Evolutionary conservation across 2,329 filamentous ascomycete species (phyloP).

Genomic region (Diplodia scrobiculata): DNA sequence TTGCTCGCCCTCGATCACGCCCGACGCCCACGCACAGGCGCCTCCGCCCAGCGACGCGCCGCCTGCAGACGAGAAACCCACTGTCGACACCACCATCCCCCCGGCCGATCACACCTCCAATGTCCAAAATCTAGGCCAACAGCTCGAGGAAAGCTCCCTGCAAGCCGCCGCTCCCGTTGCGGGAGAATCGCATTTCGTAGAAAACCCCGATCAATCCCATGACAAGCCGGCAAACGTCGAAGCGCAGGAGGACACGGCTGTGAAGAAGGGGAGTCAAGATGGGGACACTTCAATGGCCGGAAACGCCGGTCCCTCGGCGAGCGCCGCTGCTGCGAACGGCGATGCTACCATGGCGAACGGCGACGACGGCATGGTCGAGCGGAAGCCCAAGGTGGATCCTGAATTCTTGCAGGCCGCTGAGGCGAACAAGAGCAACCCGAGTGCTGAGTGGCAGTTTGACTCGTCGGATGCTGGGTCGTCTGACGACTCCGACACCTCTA

Average conservation of each 20-base stretch:
- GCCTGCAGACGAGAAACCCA: background rate
- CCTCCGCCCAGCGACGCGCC: slow-evolving; percentile 5
- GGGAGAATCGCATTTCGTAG: slow-evolving; percentile 33
- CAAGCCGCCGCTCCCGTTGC: slow-evolving; percentile 40
- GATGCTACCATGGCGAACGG: slow-evolving; percentile 8
- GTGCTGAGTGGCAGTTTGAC: slow-evolving; percentile 79
- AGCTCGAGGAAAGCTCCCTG: slow-evolving; percentile 41
- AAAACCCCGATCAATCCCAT: background rate
- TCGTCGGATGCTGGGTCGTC: slow-evolving; percentile 64
- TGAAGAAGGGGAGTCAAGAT: background rate
- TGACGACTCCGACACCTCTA: slow-evolving; percentile 52
- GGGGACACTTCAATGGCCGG: slow-evolving; percentile 7
- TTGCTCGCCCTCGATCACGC: background rate
- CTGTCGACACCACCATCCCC: background rate
- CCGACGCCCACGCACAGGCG: slow-evolving; percentile 31
- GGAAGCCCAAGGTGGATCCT: slow-evolving; percentile 36
- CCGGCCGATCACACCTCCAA: background rate
- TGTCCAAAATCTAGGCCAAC: slow-evolving; percentile 32
- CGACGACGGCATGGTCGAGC: slow-evolving; percentile 21
- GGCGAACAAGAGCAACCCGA: slow-evolving; percentile 52
- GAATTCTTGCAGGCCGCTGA: slow-evolving; percentile 51
- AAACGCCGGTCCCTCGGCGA: background rate
- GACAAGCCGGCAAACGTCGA: background rate
- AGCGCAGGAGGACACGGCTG: slow-evolving; percentile 21
- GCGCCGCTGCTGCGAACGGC: background rate